Percentiles rank a stretch among this genome's conserved stretches.
Evolutionary conservation across 2,329 filamentous ascomycete species (phyloP).

Genomic region (Epichloe uncinata): DNA sequence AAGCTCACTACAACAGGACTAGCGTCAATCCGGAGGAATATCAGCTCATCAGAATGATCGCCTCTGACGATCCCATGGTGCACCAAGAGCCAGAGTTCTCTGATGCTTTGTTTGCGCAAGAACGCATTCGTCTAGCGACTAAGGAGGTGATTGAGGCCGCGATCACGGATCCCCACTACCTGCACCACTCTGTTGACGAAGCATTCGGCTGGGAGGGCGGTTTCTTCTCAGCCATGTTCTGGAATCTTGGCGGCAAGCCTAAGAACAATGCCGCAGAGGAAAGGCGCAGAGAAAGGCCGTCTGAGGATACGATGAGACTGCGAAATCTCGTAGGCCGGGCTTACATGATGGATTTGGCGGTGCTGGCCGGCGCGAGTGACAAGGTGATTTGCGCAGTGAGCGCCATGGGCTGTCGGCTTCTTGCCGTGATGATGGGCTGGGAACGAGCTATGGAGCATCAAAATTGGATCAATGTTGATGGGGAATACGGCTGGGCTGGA

Average conservation of each 20-base stretch:
- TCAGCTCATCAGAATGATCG: conserved; percentile 45
- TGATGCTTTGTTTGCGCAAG: conserved; percentile 50
- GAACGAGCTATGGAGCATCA: conserved; percentile 47
- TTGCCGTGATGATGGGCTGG: conserved; percentile 84
- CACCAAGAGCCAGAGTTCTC: conserved; percentile 52
- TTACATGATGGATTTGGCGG: conserved; percentile 68
- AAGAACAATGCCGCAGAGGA: conserved; percentile 23
- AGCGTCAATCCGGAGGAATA: conserved; percentile 22
- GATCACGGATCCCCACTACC: conserved; percentile 31
- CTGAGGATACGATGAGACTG: conserved; percentile 47
- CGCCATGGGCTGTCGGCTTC: conserved; percentile 55
- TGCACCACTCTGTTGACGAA: conserved; percentile 59
- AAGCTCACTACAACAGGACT: conserved; percentile 31
- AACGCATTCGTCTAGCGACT: conserved; percentile 61
- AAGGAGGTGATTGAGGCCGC: conserved; percentile 35
- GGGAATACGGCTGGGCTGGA: conserved; percentile 48
- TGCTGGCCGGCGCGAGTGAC: conserved; percentile 56
- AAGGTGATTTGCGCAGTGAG: conserved; percentile 65
- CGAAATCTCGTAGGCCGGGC: conserved; percentile 66
- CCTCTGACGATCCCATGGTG: conserved; percentile 71
- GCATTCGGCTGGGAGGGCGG: conserved; percentile 79
- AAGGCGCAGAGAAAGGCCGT: conserved; percentile 19
- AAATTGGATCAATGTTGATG: conserved; percentile 71
- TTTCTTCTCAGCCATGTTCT: conserved; percentile 73
- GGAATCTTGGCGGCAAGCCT: conserved; percentile 50